phyloP scores from a whole-genome alignment of 495 filamentous ascomycete species.

The Trichocladium antarcticum region DNA sequence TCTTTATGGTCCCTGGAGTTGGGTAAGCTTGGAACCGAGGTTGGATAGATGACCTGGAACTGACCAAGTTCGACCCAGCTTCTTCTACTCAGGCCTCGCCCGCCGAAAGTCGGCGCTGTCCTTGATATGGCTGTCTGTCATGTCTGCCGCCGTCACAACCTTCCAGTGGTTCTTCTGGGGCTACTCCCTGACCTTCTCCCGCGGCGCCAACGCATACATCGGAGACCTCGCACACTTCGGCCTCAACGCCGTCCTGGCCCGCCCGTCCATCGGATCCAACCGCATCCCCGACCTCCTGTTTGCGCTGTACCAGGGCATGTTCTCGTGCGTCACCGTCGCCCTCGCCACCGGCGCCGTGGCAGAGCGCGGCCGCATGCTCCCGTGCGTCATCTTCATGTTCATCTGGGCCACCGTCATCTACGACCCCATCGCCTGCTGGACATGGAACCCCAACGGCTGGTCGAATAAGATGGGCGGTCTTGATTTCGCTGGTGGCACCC shows the following conservation, averaged over 20 bases:
- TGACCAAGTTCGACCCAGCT: too few species aligned
- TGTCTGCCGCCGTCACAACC: constrained; percentile 75
- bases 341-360: constrained; percentile 86
- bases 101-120: constrained; percentile 90
- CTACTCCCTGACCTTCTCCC: constrained; percentile 87
- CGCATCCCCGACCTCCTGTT: constrained; percentile 85
- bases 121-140: constrained; percentile 92
- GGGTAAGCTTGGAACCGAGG: too few species aligned
- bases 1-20: constrained; percentile 97
- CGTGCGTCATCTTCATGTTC: constrained; percentile 91
- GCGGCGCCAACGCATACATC: constrained; percentile 69
- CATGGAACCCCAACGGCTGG: constrained; percentile 88
- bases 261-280: constrained; percentile 63
- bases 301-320: constrained; percentile 96
- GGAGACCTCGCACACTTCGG: constrained; percentile 85
- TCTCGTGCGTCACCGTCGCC: constrained; percentile 71
- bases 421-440: constrained; percentile 95
- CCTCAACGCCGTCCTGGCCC: constrained; percentile 66
- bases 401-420: constrained; percentile 92
- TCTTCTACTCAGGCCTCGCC: constrained; percentile 97
- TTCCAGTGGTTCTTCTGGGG: constrained; percentile 99
- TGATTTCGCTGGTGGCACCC: constrained; percentile 93
- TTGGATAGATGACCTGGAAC: too few species aligned
- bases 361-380: constrained; percentile 89
- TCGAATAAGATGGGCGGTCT: constrained; percentile 71